Base-by-base conservation (phyloP, 805 yeast genomes). In the Wickerhamomyces ciferrii region DNA sequence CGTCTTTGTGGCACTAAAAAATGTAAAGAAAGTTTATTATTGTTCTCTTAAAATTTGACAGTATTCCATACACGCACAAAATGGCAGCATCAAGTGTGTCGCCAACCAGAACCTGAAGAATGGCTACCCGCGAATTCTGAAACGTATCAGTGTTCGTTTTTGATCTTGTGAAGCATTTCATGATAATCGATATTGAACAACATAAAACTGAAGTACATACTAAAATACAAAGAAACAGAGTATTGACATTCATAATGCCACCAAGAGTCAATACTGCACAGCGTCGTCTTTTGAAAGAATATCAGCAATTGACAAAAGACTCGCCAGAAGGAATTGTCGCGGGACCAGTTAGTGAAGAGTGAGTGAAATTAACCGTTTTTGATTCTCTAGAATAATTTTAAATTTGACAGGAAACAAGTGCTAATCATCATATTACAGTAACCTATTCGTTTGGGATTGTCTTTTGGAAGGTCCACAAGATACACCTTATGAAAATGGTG, bases 291-390 rank as follows among this genome's bases (percentile, higher is more conserved):
- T 74, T 90, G 59, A 89, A 89, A 54, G 99, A 94, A 64, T 84
- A 85, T 62, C 92, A 88, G 62, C 96, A 89, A 65, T 77, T 94
- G 23, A 70, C 83, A 17, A 79, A 78, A 53, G 96, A 91, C 51
- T 84, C 96, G 0, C 96, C 97, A 0, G 97, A 95, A 27, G 99
- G 99, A 1, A 87, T 92, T 32, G 79, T 90, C 6, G 99, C 99
- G 0, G 96, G 96, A 1, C 99, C 99, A 0, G 71, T 81, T 4
- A 68, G 78, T 20, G 95, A 87, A 56, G 82, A 81, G 68, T 63
- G 48, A 43, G 67, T 60, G 29, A 43, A 49, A 23, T 24, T 39
- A 32, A n/a, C 13, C 20, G 21, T 34, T 29, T 15, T 9, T 20
- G 8, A 36, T 32, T 24, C 41, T 17, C 32, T 38, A 23, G 11